Percentiles rank a stretch among this genome's conserved stretches.
phyloP scores from a whole-genome alignment of 202 grass and related monocot genomes.

The Saccharum hybrid region DNA sequence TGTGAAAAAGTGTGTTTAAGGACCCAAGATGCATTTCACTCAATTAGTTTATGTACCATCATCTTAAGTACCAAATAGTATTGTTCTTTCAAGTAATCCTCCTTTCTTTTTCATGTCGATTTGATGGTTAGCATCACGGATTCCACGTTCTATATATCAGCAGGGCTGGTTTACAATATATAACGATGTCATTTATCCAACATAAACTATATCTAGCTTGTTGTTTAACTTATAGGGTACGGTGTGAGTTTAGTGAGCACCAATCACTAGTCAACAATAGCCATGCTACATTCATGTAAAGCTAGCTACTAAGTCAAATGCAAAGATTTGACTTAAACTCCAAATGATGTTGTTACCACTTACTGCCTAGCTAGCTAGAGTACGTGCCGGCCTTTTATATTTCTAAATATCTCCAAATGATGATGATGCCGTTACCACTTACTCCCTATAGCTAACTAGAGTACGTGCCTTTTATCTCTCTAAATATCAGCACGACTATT shows the following conservation, averaged over 20 bases:
- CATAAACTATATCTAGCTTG: background rate
- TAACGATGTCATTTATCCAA: background rate
- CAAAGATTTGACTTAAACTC: background rate
- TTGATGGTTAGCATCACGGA: background rate
- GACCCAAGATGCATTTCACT: no score
- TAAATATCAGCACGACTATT: conserved; percentile 21
- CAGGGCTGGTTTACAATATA: background rate
- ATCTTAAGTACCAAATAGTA: no score
- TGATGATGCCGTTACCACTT: background rate
- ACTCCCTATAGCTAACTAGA: background rate
- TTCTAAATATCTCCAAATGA: background rate
- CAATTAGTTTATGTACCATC: no score
- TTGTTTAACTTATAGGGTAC: background rate
- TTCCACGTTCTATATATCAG: background rate
- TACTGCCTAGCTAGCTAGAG: background rate
- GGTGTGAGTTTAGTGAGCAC: background rate
- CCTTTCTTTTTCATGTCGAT: no score
- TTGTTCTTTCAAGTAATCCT: no score
- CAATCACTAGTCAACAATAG: background rate
- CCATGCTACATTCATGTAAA: background rate
- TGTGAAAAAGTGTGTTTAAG: no score
- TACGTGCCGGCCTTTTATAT: background rate
- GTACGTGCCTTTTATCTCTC: background rate
- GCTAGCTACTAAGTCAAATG: conserved; percentile 8
- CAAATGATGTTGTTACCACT: background rate